phyloP scores from a whole-genome alignment of 306 rosid genomes.

The Cucurbita moschata region DNA sequence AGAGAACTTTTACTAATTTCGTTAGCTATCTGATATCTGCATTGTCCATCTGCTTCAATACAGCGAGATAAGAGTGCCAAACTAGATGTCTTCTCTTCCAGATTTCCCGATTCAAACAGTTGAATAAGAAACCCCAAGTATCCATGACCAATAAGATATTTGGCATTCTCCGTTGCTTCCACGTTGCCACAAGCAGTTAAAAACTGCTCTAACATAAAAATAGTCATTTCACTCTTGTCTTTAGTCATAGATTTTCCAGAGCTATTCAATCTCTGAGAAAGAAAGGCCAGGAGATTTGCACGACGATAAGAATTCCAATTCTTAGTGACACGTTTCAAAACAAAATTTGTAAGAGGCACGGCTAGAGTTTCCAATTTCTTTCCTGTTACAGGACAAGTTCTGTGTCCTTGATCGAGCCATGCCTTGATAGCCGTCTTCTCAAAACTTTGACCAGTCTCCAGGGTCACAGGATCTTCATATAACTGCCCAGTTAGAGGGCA shows the following conservation, averaged over 20 bases:
- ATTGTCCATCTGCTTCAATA: slow-evolving; percentile 36
- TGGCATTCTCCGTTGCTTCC: slow-evolving; percentile 37
- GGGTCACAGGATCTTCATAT: slow-evolving; percentile 70
- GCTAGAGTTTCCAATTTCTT: slow-evolving; percentile 29
- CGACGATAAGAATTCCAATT: slow-evolving; percentile 55
- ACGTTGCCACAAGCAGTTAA: slow-evolving; percentile 29
- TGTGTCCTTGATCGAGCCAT: slow-evolving; percentile 69
- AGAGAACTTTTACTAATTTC: slow-evolving; percentile 37
- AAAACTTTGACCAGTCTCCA: slow-evolving; percentile 74
- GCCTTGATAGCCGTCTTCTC: slow-evolving; percentile 48
- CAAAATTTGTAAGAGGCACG: slow-evolving; percentile 49
- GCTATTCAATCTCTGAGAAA: slow-evolving; percentile 25
- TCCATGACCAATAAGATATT: slow-evolving; percentile 35
- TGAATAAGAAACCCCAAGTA: slow-evolving; percentile 39
- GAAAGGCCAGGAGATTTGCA: slow-evolving; percentile 24
- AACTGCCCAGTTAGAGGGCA: slow-evolving; percentile 58
- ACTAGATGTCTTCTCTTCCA: slow-evolving; percentile 41
- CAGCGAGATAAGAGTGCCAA: slow-evolving; percentile 28
- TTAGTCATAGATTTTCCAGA: slow-evolving; percentile 15
- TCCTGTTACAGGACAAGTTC: slow-evolving; percentile 65
- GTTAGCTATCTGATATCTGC: slow-evolving; percentile 38
- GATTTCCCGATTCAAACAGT: slow-evolving; percentile 38
- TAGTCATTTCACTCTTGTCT: slow-evolving; percentile 21
- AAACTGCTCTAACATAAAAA: slow-evolving; percentile 36
- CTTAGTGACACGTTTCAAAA: slow-evolving; percentile 49